phyloP scores from a whole-genome alignment of 2,329 filamentous ascomycete genomes.

The Cladosporium phlei region DNA sequence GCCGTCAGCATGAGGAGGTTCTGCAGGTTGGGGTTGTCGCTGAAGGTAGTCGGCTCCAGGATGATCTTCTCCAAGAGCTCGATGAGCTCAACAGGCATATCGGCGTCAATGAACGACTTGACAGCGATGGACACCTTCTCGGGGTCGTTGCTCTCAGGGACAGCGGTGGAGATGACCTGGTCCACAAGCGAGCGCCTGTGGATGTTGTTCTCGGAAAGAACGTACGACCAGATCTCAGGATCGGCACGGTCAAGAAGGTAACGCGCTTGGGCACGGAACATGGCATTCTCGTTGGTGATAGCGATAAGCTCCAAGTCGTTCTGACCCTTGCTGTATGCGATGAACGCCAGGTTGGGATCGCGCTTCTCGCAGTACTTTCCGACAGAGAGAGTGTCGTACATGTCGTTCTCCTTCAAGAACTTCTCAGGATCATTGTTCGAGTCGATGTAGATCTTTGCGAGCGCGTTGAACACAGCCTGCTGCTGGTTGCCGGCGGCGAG shows the following conservation, averaged over 20 bases:
- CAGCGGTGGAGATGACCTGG: slow-evolving; percentile 91
- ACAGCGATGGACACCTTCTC: slow-evolving; percentile 94
- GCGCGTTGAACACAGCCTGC: slow-evolving; percentile 91
- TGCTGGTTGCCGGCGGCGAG: slow-evolving; percentile 88
- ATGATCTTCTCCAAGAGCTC: slow-evolving; percentile 99
- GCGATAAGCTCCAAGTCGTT: slow-evolving; percentile 96
- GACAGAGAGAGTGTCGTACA: slow-evolving; percentile 86
- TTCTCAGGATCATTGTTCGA: slow-evolving; percentile 97
- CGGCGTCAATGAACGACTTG: slow-evolving; percentile 83
- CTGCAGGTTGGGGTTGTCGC: slow-evolving; percentile 92
- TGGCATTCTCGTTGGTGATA: slow-evolving; percentile 98
- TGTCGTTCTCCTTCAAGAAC: slow-evolving; percentile 94
- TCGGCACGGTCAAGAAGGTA: slow-evolving; percentile 91
- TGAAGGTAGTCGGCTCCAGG: slow-evolving; percentile 97
- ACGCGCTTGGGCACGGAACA: slow-evolving; percentile 96
- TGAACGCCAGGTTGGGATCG: slow-evolving; percentile 90
- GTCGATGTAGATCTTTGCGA: slow-evolving; percentile 99
- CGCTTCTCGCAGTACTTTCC: slow-evolving; percentile 99
- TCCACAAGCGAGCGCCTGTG: slow-evolving; percentile 91
- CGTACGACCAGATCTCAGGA: slow-evolving; percentile 86
- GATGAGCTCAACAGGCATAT: slow-evolving; percentile 89
- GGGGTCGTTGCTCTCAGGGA: slow-evolving; percentile 79
- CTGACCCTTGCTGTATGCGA: slow-evolving; percentile 92
- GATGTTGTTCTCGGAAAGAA: slow-evolving; percentile 91
- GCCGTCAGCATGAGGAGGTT: slow-evolving; percentile 95